These are phyloP conservation scores for Zelonia costaricensis DNA, from an alignment of 208 protist species.

Conservation along the genomic window DNA sequence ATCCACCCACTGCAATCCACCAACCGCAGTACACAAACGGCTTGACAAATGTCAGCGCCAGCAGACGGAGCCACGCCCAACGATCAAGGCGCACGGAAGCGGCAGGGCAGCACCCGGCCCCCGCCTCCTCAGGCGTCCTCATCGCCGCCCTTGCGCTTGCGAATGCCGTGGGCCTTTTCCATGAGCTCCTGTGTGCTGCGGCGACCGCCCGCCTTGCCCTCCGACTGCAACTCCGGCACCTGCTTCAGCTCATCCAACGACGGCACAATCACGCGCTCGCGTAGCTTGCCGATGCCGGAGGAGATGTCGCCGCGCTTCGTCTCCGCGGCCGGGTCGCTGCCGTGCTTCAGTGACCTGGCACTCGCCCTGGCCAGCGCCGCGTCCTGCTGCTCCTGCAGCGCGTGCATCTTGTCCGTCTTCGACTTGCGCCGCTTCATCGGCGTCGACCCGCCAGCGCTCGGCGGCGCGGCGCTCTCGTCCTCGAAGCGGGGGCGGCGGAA, in stretches of 20 bases:
- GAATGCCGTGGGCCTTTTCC: conserved; percentile 56
- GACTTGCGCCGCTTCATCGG: conserved; percentile 62
- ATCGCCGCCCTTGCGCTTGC: conserved; percentile 66
- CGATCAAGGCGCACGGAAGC: too few species aligned
- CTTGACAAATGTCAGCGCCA: too few species aligned
- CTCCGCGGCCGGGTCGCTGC: conserved; percentile 11
- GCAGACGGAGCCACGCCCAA: too few species aligned
- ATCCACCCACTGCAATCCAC: too few species aligned
- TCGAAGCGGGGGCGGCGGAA: conserved; percentile 63
- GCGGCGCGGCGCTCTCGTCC: conserved; percentile 23
- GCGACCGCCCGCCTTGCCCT: conserved; percentile 31
- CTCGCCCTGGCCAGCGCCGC: conserved; percentile 39
- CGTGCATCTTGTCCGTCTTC: conserved; percentile 67
- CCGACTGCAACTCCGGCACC: conserved; percentile 47
- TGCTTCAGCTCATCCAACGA: conserved; percentile 64
- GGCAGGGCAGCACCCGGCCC: too few species aligned
- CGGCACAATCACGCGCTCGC: conserved; percentile 55
- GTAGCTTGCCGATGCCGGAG: conserved; percentile 37
- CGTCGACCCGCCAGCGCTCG: conserved; percentile 18
- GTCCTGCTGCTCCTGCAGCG: conserved; percentile 79
- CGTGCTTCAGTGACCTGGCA: conserved; percentile 35
- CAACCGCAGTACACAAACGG: too few species aligned
- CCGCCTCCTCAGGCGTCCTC: conserved; percentile 49
- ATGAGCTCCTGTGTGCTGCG: conserved; percentile 52
- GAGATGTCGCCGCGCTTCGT: conserved; percentile 66